Conservation (phyloP, 768 basidiomycete genomes). For the Mycena epipterygia region DNA sequence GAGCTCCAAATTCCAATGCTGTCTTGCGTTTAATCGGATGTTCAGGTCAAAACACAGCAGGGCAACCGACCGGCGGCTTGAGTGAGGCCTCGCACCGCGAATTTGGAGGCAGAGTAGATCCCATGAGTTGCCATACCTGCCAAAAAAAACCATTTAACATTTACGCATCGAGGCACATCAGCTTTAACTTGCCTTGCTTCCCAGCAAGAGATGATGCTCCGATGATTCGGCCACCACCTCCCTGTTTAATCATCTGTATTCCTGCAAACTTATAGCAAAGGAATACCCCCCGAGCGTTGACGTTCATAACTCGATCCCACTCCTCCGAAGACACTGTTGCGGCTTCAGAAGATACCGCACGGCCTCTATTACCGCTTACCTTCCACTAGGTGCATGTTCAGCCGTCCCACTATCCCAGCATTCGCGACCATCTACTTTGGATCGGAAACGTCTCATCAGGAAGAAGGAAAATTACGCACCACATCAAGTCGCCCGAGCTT, state of each 20-base stretch:
- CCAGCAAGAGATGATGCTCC: constrained; percentile 22
- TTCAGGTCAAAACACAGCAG: not conserved
- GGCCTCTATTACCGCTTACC: not conserved
- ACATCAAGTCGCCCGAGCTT: constrained; percentile 48
- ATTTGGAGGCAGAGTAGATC: constrained; percentile 55
- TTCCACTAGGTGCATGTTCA: not conserved
- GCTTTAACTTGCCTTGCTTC: not conserved
- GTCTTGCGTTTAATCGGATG: not conserved
- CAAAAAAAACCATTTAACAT: not conserved
- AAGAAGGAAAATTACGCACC: constrained; percentile 33
- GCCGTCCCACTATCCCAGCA: constrained; percentile 35
- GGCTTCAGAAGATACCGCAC: not conserved
- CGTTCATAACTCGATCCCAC: constrained; percentile 17
- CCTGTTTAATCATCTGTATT: constrained; percentile 25
- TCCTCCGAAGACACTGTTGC: constrained; percentile 1
- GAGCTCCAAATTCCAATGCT: constrained; percentile 39
- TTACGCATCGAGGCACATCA: not conserved
- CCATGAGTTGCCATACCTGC: not conserved
- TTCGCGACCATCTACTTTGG: constrained; percentile 49
- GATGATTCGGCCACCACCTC: constrained; percentile 27
- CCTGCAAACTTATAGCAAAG: constrained; percentile 29
- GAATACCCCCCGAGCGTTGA: constrained; percentile 15
- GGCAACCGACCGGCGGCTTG: constrained; percentile 48
- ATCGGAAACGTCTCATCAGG: not conserved
- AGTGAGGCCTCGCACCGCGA: constrained; percentile 58